Percentiles rank a stretch among this genome's conserved stretches.
Conservation (phyloP, 306 rosid genomes). For the Cicer pinnatifidum region DNA sequence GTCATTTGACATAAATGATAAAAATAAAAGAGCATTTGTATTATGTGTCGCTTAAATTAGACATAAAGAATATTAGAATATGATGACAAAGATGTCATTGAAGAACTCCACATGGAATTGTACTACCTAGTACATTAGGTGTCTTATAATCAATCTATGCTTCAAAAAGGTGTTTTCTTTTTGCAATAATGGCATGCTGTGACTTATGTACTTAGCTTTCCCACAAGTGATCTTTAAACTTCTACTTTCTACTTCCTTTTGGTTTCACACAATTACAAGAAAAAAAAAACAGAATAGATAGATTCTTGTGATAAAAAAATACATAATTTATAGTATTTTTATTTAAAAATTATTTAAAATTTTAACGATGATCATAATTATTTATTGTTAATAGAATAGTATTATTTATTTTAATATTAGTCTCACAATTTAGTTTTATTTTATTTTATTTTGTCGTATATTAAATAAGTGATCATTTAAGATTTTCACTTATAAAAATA, state of each 20-base stretch:
- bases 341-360: not conserved
- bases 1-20: conserved; percentile 36
- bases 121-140: conserved; percentile 38
- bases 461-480: too few relatives aligned
- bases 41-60: conserved; percentile 43
- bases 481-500: too few relatives aligned
- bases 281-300: conserved; percentile 7
- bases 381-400: not conserved
- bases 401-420: not conserved
- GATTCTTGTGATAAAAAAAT: not conserved
- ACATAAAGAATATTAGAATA: conserved; percentile 43
- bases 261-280: conserved; percentile 16
- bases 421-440: too few relatives aligned
- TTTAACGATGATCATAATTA: not conserved
- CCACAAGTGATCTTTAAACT: conserved; percentile 32
- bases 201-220: conserved; percentile 27
- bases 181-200: conserved; percentile 30
- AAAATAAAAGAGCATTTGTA: conserved; percentile 37
- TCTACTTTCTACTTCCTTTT: conserved; percentile 30
- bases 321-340: not conserved
- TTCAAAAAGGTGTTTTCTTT: conserved; percentile 9
- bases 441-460: too few relatives aligned
- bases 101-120: conserved; percentile 41
- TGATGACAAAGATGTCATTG: conserved; percentile 48
- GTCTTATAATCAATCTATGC: conserved; percentile 42